These are phyloP conservation scores for Malassezia sympodialis DNA, from an alignment of 1,284 basidiomycete species.

Conservation along the genomic window DNA sequence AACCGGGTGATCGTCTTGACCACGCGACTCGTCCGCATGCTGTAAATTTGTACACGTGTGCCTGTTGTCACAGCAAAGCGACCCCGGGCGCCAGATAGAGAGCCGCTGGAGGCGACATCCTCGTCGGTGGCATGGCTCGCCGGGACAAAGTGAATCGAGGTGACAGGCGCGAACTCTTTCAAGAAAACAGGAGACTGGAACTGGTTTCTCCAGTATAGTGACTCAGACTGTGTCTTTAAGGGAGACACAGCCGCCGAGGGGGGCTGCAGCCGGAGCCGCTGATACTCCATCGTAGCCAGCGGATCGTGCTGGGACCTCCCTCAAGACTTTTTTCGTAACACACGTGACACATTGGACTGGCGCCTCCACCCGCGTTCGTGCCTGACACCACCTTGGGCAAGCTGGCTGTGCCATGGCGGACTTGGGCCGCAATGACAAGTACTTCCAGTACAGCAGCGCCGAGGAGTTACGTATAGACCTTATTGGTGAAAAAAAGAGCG, in stretches of 20 bases:
- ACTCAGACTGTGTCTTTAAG: conserved; percentile 20
- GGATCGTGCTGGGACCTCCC: neutral
- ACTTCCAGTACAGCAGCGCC: conserved; percentile 45
- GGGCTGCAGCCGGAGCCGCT: conserved; percentile 13
- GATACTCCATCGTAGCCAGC: conserved; percentile 16
- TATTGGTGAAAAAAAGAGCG: conserved; percentile 42
- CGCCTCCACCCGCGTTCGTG: neutral
- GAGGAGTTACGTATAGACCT: conserved; percentile 45
- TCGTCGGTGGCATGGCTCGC: conserved; percentile 4
- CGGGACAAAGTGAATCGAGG: conserved; percentile 43
- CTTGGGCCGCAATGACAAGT: conserved; percentile 41
- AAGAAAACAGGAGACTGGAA: conserved; percentile 41
- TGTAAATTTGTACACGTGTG: conserved; percentile 87
- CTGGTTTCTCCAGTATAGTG: conserved; percentile 40
- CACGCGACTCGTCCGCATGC: conserved; percentile 84
- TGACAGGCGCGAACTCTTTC: conserved; percentile 44
- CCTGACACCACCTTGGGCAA: neutral
- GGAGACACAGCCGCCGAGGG: neutral
- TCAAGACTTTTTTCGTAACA: conserved; percentile 8
- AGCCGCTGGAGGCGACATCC: conserved; percentile 20
- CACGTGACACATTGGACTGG: conserved; percentile 11
- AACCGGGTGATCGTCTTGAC: conserved; percentile 93
- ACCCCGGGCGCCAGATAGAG: conserved; percentile 25
- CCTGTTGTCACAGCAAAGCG: conserved; percentile 91
- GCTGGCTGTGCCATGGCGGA: conserved; percentile 25